phyloP scores from a whole-genome alignment of 2,329 filamentous ascomycete species.

The Curvularia eragrostidis region DNA sequence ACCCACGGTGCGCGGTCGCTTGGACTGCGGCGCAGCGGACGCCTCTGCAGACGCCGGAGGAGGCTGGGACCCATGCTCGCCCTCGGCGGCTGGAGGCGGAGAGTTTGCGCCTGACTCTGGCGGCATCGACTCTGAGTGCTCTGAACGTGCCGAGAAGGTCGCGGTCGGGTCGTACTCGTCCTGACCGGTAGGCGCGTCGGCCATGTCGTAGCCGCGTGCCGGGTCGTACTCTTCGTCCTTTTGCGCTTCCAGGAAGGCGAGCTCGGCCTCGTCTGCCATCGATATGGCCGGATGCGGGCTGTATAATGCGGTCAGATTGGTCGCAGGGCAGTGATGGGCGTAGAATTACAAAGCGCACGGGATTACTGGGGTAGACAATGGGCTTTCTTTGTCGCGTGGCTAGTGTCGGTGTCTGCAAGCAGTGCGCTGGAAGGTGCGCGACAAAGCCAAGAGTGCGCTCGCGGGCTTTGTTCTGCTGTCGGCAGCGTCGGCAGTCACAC shows the following conservation, averaged over 20 bases:
- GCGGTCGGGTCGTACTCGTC: constrained; percentile 51
- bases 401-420: constrained; percentile 14
- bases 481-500: constrained; percentile 3
- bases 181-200: constrained; percentile 54
- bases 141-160: constrained; percentile 36
- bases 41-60: constrained; percentile 31
- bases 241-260: constrained; percentile 61
- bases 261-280: constrained; percentile 62
- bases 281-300: constrained; percentile 16
- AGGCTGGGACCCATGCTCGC: constrained; percentile 31
- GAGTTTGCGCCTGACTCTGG: constrained; percentile 39
- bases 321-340: constrained; percentile 13
- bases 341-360: constrained; percentile 20
- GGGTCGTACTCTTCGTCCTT: constrained; percentile 48
- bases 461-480: background rate
- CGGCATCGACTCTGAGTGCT: constrained; percentile 36
- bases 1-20: constrained; percentile 62
- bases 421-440: constrained; percentile 17
- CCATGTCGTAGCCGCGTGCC: constrained; percentile 49
- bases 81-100: constrained; percentile 30
- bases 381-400: constrained; percentile 35
- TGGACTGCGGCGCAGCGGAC: constrained; percentile 41
- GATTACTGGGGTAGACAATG: constrained; percentile 24
- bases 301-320: constrained; percentile 19
- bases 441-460: constrained; percentile 11